phyloP scores from a whole-genome alignment of 169 alveolate genomes.

The Plasmodium adleri region DNA sequence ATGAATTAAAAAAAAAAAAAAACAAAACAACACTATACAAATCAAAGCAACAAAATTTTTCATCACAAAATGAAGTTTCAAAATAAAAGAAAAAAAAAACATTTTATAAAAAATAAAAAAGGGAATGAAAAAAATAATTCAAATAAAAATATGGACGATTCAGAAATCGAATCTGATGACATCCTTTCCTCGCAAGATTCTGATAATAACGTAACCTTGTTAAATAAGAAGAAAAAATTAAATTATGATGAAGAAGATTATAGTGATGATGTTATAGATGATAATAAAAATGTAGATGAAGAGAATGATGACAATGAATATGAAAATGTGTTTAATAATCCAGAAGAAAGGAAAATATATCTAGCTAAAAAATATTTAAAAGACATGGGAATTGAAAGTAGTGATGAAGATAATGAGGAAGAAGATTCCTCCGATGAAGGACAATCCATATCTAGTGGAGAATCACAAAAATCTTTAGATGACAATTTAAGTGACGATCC shows the following conservation, averaged over 20 bases:
- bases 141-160: constrained; percentile 13
- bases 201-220: neutral
- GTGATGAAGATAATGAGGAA: constrained; percentile 13
- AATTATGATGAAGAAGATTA: neutral
- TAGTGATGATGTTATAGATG: neutral
- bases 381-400: constrained; percentile 64
- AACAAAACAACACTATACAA: too few relatives aligned
- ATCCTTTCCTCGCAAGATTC: constrained; percentile 43
- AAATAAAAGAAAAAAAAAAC: constrained; percentile 40
- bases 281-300: constrained; percentile 8
- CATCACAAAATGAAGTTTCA: constrained; percentile 48
- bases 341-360: constrained; percentile 73
- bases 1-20: too few relatives aligned
- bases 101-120: neutral
- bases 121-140: constrained; percentile 7
- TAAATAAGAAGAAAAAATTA: constrained; percentile 24
- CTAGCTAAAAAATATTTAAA: constrained; percentile 64
- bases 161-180: constrained; percentile 70
- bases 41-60: too few relatives aligned
- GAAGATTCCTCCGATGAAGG: neutral
- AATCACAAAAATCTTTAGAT: constrained; percentile 10
- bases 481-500: constrained; percentile 15
- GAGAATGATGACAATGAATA: constrained; percentile 23
- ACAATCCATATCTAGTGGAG: constrained; percentile 5
- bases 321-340: constrained; percentile 38